These are phyloP conservation scores for Candida nemodendra DNA, from an alignment of 805 yeast species.

Conservation along the genomic window DNA sequence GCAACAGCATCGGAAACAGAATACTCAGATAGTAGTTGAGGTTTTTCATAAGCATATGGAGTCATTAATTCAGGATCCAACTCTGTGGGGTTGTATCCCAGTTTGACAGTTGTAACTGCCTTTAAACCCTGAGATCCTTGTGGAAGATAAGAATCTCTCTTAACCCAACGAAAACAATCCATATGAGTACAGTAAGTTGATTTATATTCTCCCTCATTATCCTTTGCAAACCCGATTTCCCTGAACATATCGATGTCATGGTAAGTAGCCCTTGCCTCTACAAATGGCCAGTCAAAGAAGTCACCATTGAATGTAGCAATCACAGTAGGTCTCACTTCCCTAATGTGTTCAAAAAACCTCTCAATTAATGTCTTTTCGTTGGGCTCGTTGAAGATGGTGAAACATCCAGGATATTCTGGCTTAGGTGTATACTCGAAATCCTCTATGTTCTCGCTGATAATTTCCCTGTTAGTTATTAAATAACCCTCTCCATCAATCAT, in stretches of 20 bases:
- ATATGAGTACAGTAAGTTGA: constrained; percentile 90
- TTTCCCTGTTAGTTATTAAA: constrained; percentile 89
- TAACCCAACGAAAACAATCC: constrained; percentile 98
- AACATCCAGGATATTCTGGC: constrained; percentile 90
- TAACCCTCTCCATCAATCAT: constrained; percentile 99
- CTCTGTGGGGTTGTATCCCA: constrained; percentile 96
- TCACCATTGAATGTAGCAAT: constrained; percentile 98
- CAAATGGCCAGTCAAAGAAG: constrained; percentile 98
- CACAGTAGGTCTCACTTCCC: constrained; percentile 90
- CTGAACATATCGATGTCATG: constrained; percentile 87
- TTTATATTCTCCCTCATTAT: constrained; percentile 87
- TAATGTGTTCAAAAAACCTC: constrained; percentile 84
- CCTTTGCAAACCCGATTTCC: constrained; percentile 92
- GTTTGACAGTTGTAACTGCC: constrained; percentile 93
- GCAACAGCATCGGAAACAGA: constrained; percentile 99
- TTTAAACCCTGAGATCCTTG: constrained; percentile 98
- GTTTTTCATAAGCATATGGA: constrained; percentile 92
- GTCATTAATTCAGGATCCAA: constrained; percentile 98
- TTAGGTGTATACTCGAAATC: constrained; percentile 98
- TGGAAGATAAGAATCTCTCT: constrained; percentile 94
- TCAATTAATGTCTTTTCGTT: constrained; percentile 74
- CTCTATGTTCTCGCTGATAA: constrained; percentile 90
- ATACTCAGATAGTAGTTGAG: constrained; percentile 90
- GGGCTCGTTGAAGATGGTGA: constrained; percentile 85
- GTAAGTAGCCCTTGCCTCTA: constrained; percentile 79